phyloP scores from a whole-genome alignment of 2,329 filamentous ascomycete species.

The Paracorniculantispora psalliotae region DNA sequence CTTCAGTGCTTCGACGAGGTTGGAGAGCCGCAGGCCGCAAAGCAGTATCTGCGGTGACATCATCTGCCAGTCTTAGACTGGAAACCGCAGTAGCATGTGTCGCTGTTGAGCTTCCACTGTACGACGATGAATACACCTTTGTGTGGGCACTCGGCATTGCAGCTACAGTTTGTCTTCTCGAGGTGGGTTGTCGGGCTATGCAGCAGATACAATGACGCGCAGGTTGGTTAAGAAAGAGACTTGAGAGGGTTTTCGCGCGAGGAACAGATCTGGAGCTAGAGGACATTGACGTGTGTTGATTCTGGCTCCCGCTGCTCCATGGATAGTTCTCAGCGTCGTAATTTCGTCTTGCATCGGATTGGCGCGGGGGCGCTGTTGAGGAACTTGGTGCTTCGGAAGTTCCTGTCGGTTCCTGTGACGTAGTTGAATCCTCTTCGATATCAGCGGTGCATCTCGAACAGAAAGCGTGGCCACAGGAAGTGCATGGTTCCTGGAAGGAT shows the following conservation, averaged over 20 bases:
- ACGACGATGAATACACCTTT: not conserved
- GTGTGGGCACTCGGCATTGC: conserved; percentile 7
- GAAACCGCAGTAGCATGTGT: not conserved
- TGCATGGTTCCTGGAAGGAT: conserved; percentile 35
- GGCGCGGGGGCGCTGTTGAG: not conserved
- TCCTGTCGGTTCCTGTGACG: not conserved
- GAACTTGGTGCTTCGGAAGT: not conserved
- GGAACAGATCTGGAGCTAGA: conserved; percentile 5
- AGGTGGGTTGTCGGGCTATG: conserved; percentile 16
- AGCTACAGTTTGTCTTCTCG: conserved; percentile 11
- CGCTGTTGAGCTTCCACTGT: conserved; percentile 12
- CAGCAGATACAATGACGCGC: conserved; percentile 30
- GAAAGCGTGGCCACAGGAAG: conserved; percentile 46
- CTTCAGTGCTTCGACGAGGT: conserved; percentile 1
- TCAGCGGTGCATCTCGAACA: conserved; percentile 43
- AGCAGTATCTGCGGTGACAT: not conserved
- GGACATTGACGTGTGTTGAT: not conserved
- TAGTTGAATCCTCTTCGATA: not conserved
- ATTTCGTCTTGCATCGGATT: not conserved
- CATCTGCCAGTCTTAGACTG: not conserved
- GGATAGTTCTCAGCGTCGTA: not conserved
- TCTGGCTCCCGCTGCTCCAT: not conserved
- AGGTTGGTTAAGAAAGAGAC: conserved; percentile 20
- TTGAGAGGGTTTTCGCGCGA: conserved; percentile 23
- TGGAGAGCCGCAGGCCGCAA: conserved; percentile 11